Conservation (phyloP, 345 rosid species). For the Eutrema heterophyllum region DNA sequence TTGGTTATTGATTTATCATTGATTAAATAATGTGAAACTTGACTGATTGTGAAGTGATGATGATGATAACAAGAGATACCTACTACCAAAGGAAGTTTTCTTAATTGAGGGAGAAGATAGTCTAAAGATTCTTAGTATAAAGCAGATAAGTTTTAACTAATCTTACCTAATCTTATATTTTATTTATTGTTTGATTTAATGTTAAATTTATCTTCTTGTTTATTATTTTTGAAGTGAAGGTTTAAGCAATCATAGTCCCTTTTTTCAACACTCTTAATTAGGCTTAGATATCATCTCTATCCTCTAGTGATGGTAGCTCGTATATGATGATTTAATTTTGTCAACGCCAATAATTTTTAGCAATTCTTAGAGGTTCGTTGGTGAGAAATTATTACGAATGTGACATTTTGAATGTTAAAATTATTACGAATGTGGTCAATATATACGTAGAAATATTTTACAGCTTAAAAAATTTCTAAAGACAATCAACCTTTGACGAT, state of each 20-base stretch:
- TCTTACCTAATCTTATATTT: slow-evolving; percentile 3
- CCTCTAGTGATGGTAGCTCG: not conserved
- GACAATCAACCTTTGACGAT: not conserved
- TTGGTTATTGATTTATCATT: not conserved
- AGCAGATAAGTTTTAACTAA: slow-evolving; percentile 11
- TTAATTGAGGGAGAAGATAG: slow-evolving; percentile 21
- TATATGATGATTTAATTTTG: not conserved
- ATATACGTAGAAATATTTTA: not conserved
- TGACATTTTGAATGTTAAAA: not conserved
- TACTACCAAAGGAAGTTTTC: slow-evolving; percentile 15
- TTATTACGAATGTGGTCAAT: not conserved
- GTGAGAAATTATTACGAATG: not conserved
- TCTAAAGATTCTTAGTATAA: slow-evolving; percentile 24
- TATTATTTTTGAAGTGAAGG: not conserved
- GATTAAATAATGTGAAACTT: not conserved
- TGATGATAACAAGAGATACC: slow-evolving; percentile 16
- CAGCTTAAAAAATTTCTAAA: not conserved
- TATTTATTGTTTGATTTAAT: not conserved
- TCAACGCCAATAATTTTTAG: not conserved
- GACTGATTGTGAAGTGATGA: slow-evolving; percentile 8
- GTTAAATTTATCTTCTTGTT: not conserved
- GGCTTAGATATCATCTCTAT: not conserved
- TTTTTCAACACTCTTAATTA: slow-evolving; percentile 1
- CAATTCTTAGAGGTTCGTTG: slow-evolving; percentile 1
- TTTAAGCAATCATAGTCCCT: not conserved